Evolutionary conservation across 108 stramenopile genomes (phyloP).

Genomic region (Asterionellopsis glacialis): DNA sequence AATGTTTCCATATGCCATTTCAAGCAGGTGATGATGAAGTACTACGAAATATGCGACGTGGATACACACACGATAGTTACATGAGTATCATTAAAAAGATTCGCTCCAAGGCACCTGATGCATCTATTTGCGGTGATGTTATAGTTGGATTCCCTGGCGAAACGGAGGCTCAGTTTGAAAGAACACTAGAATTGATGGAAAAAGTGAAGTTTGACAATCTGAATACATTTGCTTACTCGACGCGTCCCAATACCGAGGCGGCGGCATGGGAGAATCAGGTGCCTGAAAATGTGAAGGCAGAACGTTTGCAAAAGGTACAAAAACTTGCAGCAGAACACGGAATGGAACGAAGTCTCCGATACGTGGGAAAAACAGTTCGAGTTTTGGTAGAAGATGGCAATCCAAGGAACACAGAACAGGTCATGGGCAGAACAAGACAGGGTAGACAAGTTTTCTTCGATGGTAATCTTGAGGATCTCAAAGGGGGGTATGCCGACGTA

Average conservation of each 20-base stretch:
- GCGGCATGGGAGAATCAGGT: slow-evolving; percentile 84
- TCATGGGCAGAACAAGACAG: slow-evolving; percentile 85
- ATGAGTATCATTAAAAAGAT: slow-evolving; percentile 86
- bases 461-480: slow-evolving; percentile 64
- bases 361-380: slow-evolving; percentile 70
- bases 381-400: slow-evolving; percentile 90
- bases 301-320: slow-evolving; percentile 82
- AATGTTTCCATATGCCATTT: slow-evolving; percentile 90
- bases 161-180: slow-evolving; percentile 93
- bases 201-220: slow-evolving; percentile 79
- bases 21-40: slow-evolving; percentile 87
- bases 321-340: slow-evolving; percentile 76
- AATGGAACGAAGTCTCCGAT: slow-evolving; percentile 77
- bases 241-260: slow-evolving; percentile 85
- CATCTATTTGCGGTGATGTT: slow-evolving; percentile 89
- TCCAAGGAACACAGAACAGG: slow-evolving; percentile 73
- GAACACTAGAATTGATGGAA: slow-evolving; percentile 89
- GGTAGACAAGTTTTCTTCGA: slow-evolving; percentile 88
- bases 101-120: slow-evolving; percentile 74
- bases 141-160: slow-evolving; percentile 98
- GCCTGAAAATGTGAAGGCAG: slow-evolving; percentile 82
- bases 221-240: slow-evolving; percentile 82
- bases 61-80: slow-evolving; percentile 87
- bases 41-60: slow-evolving; percentile 79
- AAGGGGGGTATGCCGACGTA: slow-evolving; percentile 68